Evolutionary conservation across 1,284 basidiomycete species (phyloP).

Genomic region (Bjerkandera adusta): DNA sequence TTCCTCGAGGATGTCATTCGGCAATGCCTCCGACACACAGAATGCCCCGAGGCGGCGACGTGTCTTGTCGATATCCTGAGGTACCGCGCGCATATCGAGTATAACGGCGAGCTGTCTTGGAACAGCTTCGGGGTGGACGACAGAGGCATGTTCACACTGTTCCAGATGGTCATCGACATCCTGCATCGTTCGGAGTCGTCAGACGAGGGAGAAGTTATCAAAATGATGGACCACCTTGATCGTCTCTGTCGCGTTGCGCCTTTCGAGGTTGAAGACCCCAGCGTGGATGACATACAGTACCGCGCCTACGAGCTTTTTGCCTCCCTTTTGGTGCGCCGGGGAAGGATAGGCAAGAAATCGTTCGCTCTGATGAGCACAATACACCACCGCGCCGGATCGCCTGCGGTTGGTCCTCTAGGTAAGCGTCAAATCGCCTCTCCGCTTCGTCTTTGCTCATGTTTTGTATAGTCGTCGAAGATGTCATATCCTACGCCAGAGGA

Average conservation of each 20-base stretch:
- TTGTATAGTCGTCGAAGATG: too few relatives aligned
- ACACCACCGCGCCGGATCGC: not conserved
- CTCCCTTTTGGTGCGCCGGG: constrained; percentile 4
- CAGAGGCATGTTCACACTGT: constrained; percentile 12
- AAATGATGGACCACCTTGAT: constrained; percentile 13
- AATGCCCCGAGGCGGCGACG: constrained; percentile 10
- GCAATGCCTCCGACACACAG: constrained; percentile 15
- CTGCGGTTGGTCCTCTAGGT: too few relatives aligned
- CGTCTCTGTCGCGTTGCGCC: constrained; percentile 19
- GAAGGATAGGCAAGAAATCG: constrained; percentile 5
- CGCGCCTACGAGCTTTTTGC: constrained; percentile 18
- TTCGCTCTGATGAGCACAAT: constrained; percentile 18
- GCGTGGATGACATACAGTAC: constrained; percentile 14
- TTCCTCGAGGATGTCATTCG: constrained; percentile 20
- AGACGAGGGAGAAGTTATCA: constrained; percentile 5
- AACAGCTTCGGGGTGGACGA: constrained; percentile 15
- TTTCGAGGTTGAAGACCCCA: constrained; percentile 16
- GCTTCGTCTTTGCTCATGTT: too few relatives aligned
- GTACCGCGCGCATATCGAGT: constrained; percentile 17
- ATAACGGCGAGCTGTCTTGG: constrained; percentile 19
- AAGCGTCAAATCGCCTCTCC: too few relatives aligned
- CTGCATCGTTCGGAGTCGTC: constrained; percentile 14
- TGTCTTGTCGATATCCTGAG: constrained; percentile 18
- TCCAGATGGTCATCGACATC: constrained; percentile 18
- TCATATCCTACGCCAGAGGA: too few relatives aligned